Evolutionary conservation across 2,329 filamentous ascomycete species (phyloP), one percentile per base, ranked within the genome.

Genomic region (Sarocladium strictum): DNA sequence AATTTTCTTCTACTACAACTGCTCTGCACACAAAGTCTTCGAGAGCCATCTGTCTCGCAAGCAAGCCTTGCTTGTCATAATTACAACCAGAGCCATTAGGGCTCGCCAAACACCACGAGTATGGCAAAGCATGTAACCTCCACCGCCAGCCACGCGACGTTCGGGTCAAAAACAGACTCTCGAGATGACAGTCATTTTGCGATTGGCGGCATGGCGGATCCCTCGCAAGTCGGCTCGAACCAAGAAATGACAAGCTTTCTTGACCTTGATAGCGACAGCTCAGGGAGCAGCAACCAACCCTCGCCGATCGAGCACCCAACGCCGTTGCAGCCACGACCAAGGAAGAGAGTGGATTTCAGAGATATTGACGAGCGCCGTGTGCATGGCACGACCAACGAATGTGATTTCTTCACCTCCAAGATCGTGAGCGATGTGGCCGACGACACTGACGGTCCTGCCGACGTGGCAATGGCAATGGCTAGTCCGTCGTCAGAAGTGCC

Each of bases 221-320:
- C 15, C 23, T 19, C 43, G 6, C 23, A 49, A 3, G 32, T 4
- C 21, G 43, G 21, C 21, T 29, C 49, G 17, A 9, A 35, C n/a
- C 27, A 35, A 23, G 32, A 29, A 9, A 52, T 37, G 49, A 37
- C 27, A 5, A 21, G 27, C 3, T 52, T 52, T 19, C 49, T 52
- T n/a, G 49, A 52, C 19, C 49, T 52, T 19, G 49, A 52, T 12
- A 52, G 49, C 19, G 49, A 52, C 27, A 52, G 49, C 29, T 52
- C 49, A 3, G 12, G n/a, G n/a, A 52, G 15, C 49, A 52, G 27
- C n/a, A 24, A 23, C 19, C 27, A 21, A 12, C 3, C 49, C 15
- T 52, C 49, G 27, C 49, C 49, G 27, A 17, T 38, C 7, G 29
- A 52, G 21, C 49, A 52, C 27, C 17, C 49, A 5, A 37, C 49